phyloP scores from a whole-genome alignment of 768 basidiomycete species.

The Amyloporia xantha region DNA sequence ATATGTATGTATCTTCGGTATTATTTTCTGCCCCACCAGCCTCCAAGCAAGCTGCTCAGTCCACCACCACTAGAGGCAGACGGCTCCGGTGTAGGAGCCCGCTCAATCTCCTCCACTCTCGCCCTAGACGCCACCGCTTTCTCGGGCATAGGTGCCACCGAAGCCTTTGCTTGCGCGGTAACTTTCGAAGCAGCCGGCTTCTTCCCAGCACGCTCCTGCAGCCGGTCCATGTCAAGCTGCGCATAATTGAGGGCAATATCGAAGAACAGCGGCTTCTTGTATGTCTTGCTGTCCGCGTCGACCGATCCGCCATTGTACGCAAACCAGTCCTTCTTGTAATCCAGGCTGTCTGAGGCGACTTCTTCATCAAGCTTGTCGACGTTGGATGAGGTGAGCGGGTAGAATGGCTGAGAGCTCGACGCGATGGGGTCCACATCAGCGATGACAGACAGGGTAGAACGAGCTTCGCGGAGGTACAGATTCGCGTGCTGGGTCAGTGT shows the following conservation, averaged over 20 bases:
- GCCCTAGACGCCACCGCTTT: conserved; percentile 47
- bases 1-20: no score
- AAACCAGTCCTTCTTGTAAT: conserved; percentile 74
- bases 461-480: conserved; percentile 70
- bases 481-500: conserved; percentile 63
- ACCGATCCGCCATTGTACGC: conserved; percentile 60
- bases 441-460: conserved; percentile 36
- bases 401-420: conserved; percentile 40
- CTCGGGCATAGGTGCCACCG: conserved; percentile 24
- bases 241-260: conserved; percentile 93
- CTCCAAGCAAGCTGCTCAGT: conserved; percentile 62
- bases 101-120: conserved; percentile 47
- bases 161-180: conserved; percentile 14
- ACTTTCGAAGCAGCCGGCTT: conserved; percentile 22
- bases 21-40: conserved; percentile 68
- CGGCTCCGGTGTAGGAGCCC: conserved; percentile 46
- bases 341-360: conserved; percentile 39
- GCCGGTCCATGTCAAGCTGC: conserved; percentile 73
- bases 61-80: conserved; percentile 41
- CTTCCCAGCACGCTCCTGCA: conserved; percentile 69
- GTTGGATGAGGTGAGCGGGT: conserved; percentile 39
- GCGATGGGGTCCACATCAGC: conserved; percentile 38
- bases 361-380: conserved; percentile 48
- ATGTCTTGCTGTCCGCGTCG: conserved; percentile 34
- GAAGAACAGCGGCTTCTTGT: conserved; percentile 88